These are phyloP conservation scores for Aspergillus vadensis DNA, from an alignment of 2,329 filamentous ascomycete species.

Conservation along the genomic window DNA sequence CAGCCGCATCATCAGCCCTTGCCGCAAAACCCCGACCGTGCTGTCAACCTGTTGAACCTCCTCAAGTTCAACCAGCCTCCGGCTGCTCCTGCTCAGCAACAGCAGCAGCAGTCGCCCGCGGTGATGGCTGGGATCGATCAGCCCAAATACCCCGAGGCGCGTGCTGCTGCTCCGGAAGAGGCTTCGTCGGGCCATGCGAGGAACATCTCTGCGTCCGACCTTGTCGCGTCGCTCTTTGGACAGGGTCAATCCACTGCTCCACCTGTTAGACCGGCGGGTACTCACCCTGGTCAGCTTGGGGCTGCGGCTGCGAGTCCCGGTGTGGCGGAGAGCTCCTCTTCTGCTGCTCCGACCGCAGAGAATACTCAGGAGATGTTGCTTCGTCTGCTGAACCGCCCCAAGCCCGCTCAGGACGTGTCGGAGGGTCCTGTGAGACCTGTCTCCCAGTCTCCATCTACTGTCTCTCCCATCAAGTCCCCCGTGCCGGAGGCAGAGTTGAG, in stretches of 20 bases:
- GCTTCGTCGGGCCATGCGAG: constrained; percentile 33
- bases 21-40: constrained; percentile 49
- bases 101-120: constrained; percentile 38
- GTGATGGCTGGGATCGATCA: constrained; percentile 28
- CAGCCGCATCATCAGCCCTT: constrained; percentile 40
- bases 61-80: constrained; percentile 63
- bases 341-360: constrained; percentile 50
- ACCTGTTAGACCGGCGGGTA: constrained; percentile 22
- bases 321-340: constrained; percentile 18
- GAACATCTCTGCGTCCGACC: constrained; percentile 57
- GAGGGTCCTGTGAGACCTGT: constrained; percentile 26
- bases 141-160: constrained; percentile 29
- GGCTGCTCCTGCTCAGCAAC: constrained; percentile 33
- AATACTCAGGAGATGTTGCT: constrained; percentile 85
- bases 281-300: constrained; percentile 19
- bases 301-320: constrained; percentile 22
- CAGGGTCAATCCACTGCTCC: constrained; percentile 33
- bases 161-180: constrained; percentile 28
- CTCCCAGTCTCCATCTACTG: constrained; percentile 46
- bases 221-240: constrained; percentile 59
- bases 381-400: constrained; percentile 79
- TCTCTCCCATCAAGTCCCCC: constrained; percentile 36
- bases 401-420: constrained; percentile 30
- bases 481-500: constrained; percentile 23
- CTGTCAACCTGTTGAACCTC: constrained; percentile 63